Evolutionary conservation across 2,329 filamentous ascomycete genomes (phyloP).

Genomic region (Botryotinia narcissicola): DNA sequence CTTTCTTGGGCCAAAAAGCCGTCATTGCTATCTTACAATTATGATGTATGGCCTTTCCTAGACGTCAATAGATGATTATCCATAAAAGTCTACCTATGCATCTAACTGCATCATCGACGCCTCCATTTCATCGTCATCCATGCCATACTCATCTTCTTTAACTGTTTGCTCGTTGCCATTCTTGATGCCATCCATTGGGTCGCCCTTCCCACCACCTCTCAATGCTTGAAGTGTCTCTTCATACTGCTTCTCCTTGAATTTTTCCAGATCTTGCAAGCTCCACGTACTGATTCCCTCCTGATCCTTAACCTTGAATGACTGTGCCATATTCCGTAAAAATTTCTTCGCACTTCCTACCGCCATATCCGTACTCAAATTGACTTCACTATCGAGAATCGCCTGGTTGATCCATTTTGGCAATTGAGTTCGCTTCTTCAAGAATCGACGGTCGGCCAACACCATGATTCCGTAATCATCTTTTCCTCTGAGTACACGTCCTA

Average conservation of each 20-base stretch:
- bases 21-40: constrained; percentile 11
- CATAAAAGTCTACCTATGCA: constrained; percentile 20
- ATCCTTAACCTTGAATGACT: constrained; percentile 77
- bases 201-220: constrained; percentile 41
- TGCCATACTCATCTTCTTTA: constrained; percentile 35
- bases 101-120: constrained; percentile 50
- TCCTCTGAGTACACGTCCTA: constrained; percentile 88
- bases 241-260: constrained; percentile 73
- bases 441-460: constrained; percentile 92
- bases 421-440: constrained; percentile 86
- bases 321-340: constrained; percentile 88
- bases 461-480: constrained; percentile 99
- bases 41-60: neutral
- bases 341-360: constrained; percentile 84
- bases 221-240: constrained; percentile 65
- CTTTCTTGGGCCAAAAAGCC: neutral
- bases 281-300: constrained; percentile 94
- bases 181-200: constrained; percentile 23
- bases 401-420: constrained; percentile 96
- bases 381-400: constrained; percentile 78
- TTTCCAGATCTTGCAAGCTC: constrained; percentile 75
- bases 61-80: neutral
- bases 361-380: constrained; percentile 93
- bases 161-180: constrained; percentile 28
- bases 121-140: constrained; percentile 44